These are phyloP conservation scores for Elaeis oleifera DNA, from an alignment of 202 grass and related monocot genomes.

Conservation along the genomic window DNA sequence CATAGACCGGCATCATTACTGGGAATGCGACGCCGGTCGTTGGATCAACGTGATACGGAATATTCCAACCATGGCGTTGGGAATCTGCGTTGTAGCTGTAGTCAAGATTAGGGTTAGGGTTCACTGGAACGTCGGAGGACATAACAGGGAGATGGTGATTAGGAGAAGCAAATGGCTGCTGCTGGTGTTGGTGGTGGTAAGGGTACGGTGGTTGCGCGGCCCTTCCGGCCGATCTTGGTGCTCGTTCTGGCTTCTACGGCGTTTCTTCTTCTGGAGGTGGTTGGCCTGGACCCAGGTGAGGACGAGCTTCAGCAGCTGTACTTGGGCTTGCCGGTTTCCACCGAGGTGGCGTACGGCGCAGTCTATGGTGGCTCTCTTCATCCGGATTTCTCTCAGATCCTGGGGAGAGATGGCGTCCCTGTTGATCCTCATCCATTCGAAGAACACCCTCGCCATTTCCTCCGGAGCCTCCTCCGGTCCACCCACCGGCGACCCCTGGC, in stretches of 20 bases:
- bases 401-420: constrained; percentile 70
- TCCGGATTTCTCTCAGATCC: constrained; percentile 80
- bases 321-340: constrained; percentile 45
- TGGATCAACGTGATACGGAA: constrained; percentile 36
- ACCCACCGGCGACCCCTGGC: constrained; percentile 15
- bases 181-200: neutral
- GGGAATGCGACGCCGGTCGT: constrained; percentile 1
- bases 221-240: constrained; percentile 14
- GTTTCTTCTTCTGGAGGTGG: constrained; percentile 65
- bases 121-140: neutral
- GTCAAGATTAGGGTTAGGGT: constrained; percentile 37
- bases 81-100: constrained; percentile 9
- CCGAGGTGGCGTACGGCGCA: constrained; percentile 60
- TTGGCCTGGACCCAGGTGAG: constrained; percentile 90
- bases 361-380: constrained; percentile 78
- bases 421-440: constrained; percentile 91
- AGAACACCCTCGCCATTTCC: constrained; percentile 70
- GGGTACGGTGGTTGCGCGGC: constrained; percentile 5
- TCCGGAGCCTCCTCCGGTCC: constrained; percentile 22
- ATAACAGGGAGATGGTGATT: neutral
- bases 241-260: neutral
- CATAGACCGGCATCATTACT: constrained; percentile 16
- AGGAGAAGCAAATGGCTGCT: neutral
- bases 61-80: constrained; percentile 32
- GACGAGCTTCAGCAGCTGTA: constrained; percentile 87